A percentile compares a stretch with the other conserved stretches of the same genome.
Evolutionary conservation across 208 protist species (phyloP).

Genomic region (Trypanosoma boissoni): DNA sequence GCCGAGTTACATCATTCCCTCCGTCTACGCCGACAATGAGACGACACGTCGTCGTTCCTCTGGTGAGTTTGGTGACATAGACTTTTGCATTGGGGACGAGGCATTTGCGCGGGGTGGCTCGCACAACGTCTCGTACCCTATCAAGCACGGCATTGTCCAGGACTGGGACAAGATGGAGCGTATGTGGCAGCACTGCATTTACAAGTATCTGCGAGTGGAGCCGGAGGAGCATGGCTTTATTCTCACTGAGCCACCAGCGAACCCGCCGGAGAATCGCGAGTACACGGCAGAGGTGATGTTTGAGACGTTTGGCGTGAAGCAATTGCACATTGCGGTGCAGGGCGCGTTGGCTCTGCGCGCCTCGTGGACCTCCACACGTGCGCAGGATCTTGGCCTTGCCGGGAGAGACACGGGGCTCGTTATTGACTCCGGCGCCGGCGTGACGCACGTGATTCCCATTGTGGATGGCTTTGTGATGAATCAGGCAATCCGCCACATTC

Average conservation of each 20-base stretch:
- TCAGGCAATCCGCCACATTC: conserved; percentile 95
- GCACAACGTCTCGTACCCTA: conserved; percentile 62
- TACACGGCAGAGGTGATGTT: conserved; percentile 99
- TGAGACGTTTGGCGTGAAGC: conserved; percentile 98
- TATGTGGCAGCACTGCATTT: conserved; percentile 97
- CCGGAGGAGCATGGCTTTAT: conserved; percentile 97
- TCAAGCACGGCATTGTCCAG: conserved; percentile 93
- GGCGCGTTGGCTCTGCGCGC: conserved; percentile 94
- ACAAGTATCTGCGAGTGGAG: conserved; percentile 97
- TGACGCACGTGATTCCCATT: conserved; percentile 98
- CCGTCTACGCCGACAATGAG: conserved; percentile 80
- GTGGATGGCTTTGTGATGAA: conserved; percentile 97
- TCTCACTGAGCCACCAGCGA: conserved; percentile 97
- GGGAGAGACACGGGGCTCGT: conserved; percentile 89
- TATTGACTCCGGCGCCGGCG: conserved; percentile 97
- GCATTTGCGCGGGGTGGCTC: conserved; percentile 46
- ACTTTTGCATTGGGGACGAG: conserved; percentile 96
- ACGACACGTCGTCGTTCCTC: conserved; percentile 19
- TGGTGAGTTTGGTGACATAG: conserved; percentile 85
- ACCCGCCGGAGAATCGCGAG: conserved; percentile 97
- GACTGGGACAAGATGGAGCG: conserved; percentile 98
- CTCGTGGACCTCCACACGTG: conserved; percentile 83
- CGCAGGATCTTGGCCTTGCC: conserved; percentile 19
- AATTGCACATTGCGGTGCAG: conserved; percentile 97
- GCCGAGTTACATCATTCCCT: conserved; percentile 95